Evolutionary conservation across 306 rosid genomes (phyloP).

Genomic region (Rosa lucieae): DNA sequence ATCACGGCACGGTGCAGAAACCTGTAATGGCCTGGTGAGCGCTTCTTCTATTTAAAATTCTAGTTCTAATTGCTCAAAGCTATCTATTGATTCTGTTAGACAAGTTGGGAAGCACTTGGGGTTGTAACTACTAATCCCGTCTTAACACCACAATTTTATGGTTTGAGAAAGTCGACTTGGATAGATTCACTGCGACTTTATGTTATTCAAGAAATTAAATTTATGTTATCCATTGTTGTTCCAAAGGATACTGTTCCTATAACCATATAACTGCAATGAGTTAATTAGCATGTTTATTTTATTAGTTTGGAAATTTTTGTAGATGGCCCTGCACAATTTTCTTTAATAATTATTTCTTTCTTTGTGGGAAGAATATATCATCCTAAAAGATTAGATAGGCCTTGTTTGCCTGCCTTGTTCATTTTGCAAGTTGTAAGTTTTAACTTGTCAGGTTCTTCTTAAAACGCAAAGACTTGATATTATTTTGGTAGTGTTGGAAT

Average conservation of each 20-base stretch:
- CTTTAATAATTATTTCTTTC: neutral
- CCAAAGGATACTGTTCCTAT: neutral
- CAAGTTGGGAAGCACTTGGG: neutral
- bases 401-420: neutral
- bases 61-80: neutral
- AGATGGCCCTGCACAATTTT: neutral
- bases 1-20: conserved; percentile 21
- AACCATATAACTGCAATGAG: neutral
- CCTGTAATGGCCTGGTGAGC: conserved; percentile 38
- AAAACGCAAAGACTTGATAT: neutral
- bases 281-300: neutral
- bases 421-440: neutral
- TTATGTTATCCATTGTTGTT: neutral
- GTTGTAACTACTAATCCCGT: neutral
- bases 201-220: too few species aligned
- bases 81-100: neutral
- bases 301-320: neutral
- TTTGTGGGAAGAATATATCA: neutral
- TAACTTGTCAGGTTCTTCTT: neutral
- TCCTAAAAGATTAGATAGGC: neutral
- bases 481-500: neutral
- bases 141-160: neutral
- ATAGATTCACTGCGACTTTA: neutral
- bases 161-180: neutral
- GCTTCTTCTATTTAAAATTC: neutral